Percentiles rank a stretch among this genome's conserved stretches.
phyloP scores from a whole-genome alignment of 208 protist species.

The Acanthamoeba triangularis region DNA sequence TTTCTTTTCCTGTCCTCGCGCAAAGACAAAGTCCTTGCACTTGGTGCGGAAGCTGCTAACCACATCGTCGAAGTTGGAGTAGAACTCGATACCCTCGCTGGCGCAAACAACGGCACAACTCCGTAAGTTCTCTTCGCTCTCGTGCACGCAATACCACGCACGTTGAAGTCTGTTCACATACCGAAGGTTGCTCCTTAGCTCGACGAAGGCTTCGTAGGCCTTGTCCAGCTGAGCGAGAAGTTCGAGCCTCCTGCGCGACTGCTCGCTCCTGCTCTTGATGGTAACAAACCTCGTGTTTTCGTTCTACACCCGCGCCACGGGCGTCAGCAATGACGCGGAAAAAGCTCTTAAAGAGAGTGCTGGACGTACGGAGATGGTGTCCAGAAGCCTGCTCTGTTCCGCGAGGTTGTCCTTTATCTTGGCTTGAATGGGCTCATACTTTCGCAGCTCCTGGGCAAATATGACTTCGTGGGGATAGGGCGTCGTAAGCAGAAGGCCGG shows the following conservation, averaged over 20 bases:
- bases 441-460: slow-evolving; percentile 39
- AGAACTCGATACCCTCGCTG: slow-evolving; percentile 60
- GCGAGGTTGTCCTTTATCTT: background rate
- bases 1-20: background rate
- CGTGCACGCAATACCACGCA: background rate
- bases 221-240: background rate
- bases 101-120: background rate
- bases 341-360: too few relatives aligned
- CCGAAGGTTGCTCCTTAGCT: background rate
- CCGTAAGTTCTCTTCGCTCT: background rate
- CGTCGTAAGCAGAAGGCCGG: background rate
- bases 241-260: background rate
- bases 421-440: slow-evolving; percentile 11
- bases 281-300: slow-evolving; percentile 21
- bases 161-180: background rate
- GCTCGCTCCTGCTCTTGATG: slow-evolving; percentile 22
- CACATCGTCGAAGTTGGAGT: slow-evolving; percentile 50
- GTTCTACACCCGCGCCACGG: background rate
- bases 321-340: background rate
- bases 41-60: slow-evolving; percentile 42
- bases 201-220: slow-evolving; percentile 40
- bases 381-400: slow-evolving; percentile 1
- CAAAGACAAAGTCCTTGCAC: slow-evolving; percentile 65
- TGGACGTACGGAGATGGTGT: background rate
- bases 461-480: slow-evolving; percentile 31